Evolutionary conservation across 495 filamentous ascomycete species (phyloP).

Genomic region (Talaromyces stipitatus): DNA sequence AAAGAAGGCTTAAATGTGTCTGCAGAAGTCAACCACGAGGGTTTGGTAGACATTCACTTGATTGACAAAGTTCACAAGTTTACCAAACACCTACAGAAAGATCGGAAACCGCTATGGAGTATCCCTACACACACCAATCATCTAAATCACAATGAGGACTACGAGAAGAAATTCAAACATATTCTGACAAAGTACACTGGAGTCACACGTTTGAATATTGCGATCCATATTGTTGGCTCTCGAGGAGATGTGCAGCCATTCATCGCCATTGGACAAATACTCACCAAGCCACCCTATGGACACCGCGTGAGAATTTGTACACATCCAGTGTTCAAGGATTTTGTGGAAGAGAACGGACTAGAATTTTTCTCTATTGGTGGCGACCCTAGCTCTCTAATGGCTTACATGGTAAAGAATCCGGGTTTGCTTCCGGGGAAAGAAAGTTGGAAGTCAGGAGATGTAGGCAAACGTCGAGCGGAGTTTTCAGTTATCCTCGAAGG

Average conservation of each 20-base stretch:
- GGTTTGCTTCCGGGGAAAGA: conserved; percentile 65
- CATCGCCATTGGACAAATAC: conserved; percentile 53
- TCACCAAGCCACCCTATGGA: conserved; percentile 53
- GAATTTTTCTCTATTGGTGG: conserved; percentile 79
- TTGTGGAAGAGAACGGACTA: conserved; percentile 57
- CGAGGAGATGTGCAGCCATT: conserved; percentile 75
- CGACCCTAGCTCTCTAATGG: conserved; percentile 72
- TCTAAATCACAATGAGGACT: no score
- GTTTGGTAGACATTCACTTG: no score
- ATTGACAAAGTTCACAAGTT: no score
- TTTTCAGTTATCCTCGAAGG: conserved; percentile 24
- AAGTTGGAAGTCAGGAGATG: no score
- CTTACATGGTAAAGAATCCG: conserved; percentile 81
- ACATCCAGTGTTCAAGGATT: conserved; percentile 60
- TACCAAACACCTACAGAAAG: no score
- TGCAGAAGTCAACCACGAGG: no score
- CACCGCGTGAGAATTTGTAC: conserved; percentile 75
- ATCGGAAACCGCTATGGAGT: no score
- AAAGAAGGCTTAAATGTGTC: no score
- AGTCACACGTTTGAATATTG: conserved; percentile 73
- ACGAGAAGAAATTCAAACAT: no score
- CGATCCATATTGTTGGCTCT: conserved; percentile 72
- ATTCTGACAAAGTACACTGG: no score
- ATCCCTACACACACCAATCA: no score
- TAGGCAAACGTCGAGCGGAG: no score